Percentiles rank a stretch among this genome's conserved stretches.
Conservation (phyloP, 2,329 filamentous ascomycete genomes). For the Apiospora kogelbergensis region DNA sequence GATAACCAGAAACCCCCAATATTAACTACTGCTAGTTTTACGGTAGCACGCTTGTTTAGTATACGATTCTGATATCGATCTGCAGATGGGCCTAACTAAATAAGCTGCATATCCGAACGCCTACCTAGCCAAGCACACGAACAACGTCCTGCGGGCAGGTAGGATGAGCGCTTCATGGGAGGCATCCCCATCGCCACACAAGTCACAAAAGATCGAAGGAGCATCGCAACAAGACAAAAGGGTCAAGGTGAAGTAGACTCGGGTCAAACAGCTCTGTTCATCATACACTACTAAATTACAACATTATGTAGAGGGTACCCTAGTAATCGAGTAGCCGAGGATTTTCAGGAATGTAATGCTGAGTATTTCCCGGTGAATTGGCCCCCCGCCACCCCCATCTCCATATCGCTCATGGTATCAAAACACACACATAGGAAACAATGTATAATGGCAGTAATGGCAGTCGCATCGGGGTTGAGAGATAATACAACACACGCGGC, state of each 20-base stretch:
- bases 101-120: background rate
- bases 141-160: too few relatives aligned
- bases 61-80: background rate
- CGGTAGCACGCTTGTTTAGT: background rate
- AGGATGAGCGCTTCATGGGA: too few relatives aligned
- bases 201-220: background rate
- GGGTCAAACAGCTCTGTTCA: constrained; percentile 11
- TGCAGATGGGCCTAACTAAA: constrained; percentile 1
- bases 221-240: background rate
- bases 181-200: too few relatives aligned
- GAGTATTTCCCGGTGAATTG: constrained; percentile 6
- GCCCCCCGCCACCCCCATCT: too few relatives aligned
- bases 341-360: constrained; percentile 23
- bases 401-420: background rate
- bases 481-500: background rate
- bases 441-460: background rate
- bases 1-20: background rate
- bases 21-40: background rate
- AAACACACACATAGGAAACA: background rate
- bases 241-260: background rate
- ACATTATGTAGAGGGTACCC: constrained; percentile 43
- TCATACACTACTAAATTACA: constrained; percentile 46
- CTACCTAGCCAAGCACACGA: background rate
- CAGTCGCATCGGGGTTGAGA: too few relatives aligned
- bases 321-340: constrained; percentile 25